Evolutionary conservation across 176 grass and related monocot genomes (phyloP).

Genomic region (Oryza brachyantha): DNA sequence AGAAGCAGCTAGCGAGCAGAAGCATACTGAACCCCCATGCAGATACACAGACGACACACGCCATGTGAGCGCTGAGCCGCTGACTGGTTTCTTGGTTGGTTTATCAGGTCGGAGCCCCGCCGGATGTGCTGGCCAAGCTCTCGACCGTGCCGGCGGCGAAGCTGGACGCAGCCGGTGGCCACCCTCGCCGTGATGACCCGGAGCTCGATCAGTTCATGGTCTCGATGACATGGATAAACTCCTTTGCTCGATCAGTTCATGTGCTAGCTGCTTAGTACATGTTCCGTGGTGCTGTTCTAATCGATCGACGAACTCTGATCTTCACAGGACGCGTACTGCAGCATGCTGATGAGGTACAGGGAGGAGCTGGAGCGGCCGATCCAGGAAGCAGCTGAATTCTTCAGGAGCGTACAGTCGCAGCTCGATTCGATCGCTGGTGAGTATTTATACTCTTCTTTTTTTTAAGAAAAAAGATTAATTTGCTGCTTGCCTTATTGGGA

Average conservation of each 20-base stretch:
- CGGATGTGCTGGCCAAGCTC: constrained; percentile 52
- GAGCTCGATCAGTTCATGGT: too few species aligned
- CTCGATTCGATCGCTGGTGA: constrained; percentile 64
- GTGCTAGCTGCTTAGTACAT: neutral
- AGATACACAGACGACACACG: neutral
- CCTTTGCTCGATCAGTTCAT: too few species aligned
- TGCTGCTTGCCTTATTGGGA: constrained; percentile 37
- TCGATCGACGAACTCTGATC: neutral
- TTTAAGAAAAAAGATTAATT: neutral
- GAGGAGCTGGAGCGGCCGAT: constrained; percentile 74
- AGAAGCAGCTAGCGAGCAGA: neutral
- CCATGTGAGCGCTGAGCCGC: neutral
- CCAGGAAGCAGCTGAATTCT: constrained; percentile 69
- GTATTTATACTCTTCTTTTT: constrained; percentile 8
- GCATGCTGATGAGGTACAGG: constrained; percentile 67
- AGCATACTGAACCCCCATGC: neutral
- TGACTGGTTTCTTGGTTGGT: neutral
- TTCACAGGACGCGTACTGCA: constrained; percentile 72
- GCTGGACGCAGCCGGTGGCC: constrained; percentile 16
- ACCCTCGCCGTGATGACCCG: constrained; percentile 40
- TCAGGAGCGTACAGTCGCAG: constrained; percentile 61
- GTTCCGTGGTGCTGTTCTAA: neutral
- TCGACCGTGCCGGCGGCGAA: constrained; percentile 45
- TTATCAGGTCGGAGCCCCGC: constrained; percentile 58
- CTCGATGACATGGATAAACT: too few species aligned